Evolutionary conservation across 257 asterid genomes (phyloP).

Genomic region (Nicotiana tabacum): DNA sequence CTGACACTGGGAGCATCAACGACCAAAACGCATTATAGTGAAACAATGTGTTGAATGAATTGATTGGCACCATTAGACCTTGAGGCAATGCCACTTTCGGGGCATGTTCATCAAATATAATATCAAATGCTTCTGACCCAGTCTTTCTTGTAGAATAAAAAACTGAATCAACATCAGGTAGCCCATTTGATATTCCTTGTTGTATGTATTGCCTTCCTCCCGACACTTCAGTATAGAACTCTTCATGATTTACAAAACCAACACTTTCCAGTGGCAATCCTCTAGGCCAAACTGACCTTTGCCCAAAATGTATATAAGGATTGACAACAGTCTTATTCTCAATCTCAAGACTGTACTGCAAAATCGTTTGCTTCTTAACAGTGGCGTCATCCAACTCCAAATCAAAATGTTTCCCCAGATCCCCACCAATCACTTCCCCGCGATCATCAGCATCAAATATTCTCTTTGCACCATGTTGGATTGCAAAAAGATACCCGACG

Average conservation of each 20-base stretch:
- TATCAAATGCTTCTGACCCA: slow-evolving; percentile 63
- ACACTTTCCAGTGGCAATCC: slow-evolving; percentile 92
- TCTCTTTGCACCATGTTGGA: slow-evolving; percentile 93
- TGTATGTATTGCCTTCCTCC: slow-evolving; percentile 92
- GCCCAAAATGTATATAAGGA: slow-evolving; percentile 95
- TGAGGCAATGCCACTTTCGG: slow-evolving; percentile 93
- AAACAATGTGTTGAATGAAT: slow-evolving; percentile 82
- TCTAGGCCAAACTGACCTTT: slow-evolving; percentile 93
- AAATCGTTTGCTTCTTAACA: slow-evolving; percentile 69
- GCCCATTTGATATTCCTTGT: slow-evolving; percentile 88
- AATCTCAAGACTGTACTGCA: slow-evolving; percentile 88
- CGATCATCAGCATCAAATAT: slow-evolving; percentile 87
- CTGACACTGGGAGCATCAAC: slow-evolving; percentile 92
- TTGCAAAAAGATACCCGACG: slow-evolving; percentile 87
- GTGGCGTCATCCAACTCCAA: slow-evolving; percentile 68
- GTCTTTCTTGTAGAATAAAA: slow-evolving; percentile 88
- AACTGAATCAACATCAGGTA: slow-evolving; percentile 91
- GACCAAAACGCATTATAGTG: slow-evolving; percentile 94
- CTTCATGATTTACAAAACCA: slow-evolving; percentile 80
- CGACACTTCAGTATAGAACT: slow-evolving; percentile 78
- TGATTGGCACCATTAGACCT: slow-evolving; percentile 81
- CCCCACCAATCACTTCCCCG: slow-evolving; percentile 72
- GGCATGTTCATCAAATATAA: slow-evolving; percentile 75
- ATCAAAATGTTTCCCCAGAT: slow-evolving; percentile 87
- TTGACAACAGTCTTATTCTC: slow-evolving; percentile 79